A percentile compares a stretch with the other conserved stretches of the same genome.
These are phyloP conservation scores for Porphyra umbilicalis DNA, from an alignment of 31 red algal species.

Conservation along the genomic window DNA sequence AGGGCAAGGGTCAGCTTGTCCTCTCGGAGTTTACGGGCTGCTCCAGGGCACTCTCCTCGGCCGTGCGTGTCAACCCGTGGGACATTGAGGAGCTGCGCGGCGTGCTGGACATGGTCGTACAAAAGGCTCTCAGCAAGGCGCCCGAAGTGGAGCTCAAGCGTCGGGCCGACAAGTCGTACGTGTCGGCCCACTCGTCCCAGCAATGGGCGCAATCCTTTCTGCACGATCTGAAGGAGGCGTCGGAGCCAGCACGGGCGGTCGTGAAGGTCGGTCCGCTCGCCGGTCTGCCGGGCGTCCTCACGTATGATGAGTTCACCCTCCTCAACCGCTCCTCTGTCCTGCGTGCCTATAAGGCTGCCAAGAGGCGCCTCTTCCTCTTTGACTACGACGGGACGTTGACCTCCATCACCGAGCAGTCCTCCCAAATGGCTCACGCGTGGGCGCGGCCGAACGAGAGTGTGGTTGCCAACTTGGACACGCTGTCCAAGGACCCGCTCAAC, in stretches of 20 bases:
- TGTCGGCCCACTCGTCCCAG: constrained; percentile 51
- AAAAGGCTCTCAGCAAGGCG: constrained; percentile 30
- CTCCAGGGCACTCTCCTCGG: constrained; percentile 83
- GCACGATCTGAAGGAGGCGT: constrained; percentile 69
- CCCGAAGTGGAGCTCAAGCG: constrained; percentile 69
- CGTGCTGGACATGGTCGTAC: constrained; percentile 74
- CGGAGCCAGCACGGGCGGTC: constrained; percentile 57
- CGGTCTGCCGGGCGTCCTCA: constrained; percentile 66
- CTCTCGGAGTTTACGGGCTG: constrained; percentile 96
- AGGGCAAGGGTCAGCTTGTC: constrained; percentile 78
- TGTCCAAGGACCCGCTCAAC: constrained; percentile 55
- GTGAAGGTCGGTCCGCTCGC: constrained; percentile 63
- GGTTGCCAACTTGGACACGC: constrained; percentile 36
- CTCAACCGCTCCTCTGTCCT: constrained; percentile 60
- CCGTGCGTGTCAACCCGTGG: constrained; percentile 95
- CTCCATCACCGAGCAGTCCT: constrained; percentile 32
- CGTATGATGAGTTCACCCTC: constrained; percentile 79
- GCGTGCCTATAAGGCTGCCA: constrained; percentile 58
- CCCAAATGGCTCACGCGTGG: constrained; percentile 83
- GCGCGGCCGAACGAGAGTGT: constrained; percentile 64
- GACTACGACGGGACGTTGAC: constrained; percentile 99
- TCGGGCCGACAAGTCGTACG: constrained; percentile 81
- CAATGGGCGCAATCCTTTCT: constrained; percentile 89
- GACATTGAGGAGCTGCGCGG: constrained; percentile 60
- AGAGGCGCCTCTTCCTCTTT: constrained; percentile 77